Conservation (phyloP, 1,284 basidiomycete species). For the Sporisorium sorghi region DNA sequence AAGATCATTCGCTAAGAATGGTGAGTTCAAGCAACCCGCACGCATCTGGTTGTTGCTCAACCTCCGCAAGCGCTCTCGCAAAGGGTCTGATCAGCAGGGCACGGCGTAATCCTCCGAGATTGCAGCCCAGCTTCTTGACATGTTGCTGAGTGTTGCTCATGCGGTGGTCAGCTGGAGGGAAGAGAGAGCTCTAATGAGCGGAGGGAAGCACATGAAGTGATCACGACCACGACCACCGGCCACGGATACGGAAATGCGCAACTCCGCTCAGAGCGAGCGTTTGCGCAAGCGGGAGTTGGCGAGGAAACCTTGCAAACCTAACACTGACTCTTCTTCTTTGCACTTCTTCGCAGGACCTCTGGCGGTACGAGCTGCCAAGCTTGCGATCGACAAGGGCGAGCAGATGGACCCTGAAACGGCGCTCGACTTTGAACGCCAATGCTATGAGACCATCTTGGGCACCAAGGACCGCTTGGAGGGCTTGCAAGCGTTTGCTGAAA, state of each 20-base stretch:
- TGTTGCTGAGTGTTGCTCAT: neutral
- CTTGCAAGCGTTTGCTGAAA: constrained; percentile 87
- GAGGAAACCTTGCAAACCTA: constrained; percentile 3
- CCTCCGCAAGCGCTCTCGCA: neutral
- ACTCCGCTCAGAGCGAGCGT: neutral
- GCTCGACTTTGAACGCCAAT: constrained; percentile 86
- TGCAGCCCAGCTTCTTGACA: constrained; percentile 3
- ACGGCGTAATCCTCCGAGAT: neutral
- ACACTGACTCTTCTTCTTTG: constrained; percentile 3
- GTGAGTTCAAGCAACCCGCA: no score
- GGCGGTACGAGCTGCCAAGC: constrained; percentile 87
- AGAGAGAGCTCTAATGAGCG: neutral
- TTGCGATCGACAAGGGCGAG: constrained; percentile 83
- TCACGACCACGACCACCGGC: neutral
- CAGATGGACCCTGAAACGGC: constrained; percentile 77
- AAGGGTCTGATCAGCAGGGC: neutral
- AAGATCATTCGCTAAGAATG: constrained; percentile 72
- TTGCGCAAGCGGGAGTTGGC: constrained; percentile 19
- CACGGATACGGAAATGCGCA: neutral
- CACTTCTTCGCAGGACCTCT: constrained; percentile 77
- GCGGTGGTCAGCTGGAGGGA: constrained; percentile 4
- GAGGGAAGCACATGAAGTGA: neutral
- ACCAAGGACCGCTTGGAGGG: constrained; percentile 86
- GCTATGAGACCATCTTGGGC: constrained; percentile 84
- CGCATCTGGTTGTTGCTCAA: neutral